Base-by-base conservation (phyloP, 768 basidiomycete genomes). In the Boletellus ananas region DNA sequence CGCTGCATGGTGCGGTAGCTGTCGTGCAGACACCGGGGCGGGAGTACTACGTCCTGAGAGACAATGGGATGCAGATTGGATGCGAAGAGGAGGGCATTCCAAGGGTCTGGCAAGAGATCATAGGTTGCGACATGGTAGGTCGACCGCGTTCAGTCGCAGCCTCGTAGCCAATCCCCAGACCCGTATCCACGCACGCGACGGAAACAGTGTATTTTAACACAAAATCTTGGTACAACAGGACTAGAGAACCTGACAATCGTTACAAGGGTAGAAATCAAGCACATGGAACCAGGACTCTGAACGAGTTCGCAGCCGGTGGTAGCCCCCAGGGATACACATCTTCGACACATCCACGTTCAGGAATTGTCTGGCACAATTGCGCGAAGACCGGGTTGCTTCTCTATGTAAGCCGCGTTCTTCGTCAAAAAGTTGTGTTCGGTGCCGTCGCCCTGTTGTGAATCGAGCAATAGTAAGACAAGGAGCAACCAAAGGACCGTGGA, bases 31-130 rank as follows among this genome's bases (percentile, higher is more conserved):
- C 88, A 0, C 81, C 80, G 2, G 72, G 69, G 31, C 67, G 88
- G 50, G 84, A 83, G 61, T 87, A 88, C 59, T 84, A 74, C 57
- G 74, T 90, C 31, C 63, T 91, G 52, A 78, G 75, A 47, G 85
- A 89, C 51, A 90, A 86, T 47, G 88, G 88, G 14, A 82, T 87
- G 80, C 80, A 85, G 56, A 74, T 90, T 13, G 88, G 88, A 7
- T 74, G 72, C 47, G 88, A 91, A 63, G 87, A 90, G 57, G 85
- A 86, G 7, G 87, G 86, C 0, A 72, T 90, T 21, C 75, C 76
- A 7, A 50, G 58, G 4, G 70, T 83, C 10, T 90, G 87, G 87
- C 81, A 74, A 73, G 55, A 71, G 43, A 58, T 87, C 35, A 46
- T 90, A 11, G 68, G 72, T 1, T 87, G 86, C 52, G 65, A 75